These are phyloP conservation scores for Ambrosia hybrid DNA, from an alignment of 140 eudicot species.

Conservation along the genomic window DNA sequence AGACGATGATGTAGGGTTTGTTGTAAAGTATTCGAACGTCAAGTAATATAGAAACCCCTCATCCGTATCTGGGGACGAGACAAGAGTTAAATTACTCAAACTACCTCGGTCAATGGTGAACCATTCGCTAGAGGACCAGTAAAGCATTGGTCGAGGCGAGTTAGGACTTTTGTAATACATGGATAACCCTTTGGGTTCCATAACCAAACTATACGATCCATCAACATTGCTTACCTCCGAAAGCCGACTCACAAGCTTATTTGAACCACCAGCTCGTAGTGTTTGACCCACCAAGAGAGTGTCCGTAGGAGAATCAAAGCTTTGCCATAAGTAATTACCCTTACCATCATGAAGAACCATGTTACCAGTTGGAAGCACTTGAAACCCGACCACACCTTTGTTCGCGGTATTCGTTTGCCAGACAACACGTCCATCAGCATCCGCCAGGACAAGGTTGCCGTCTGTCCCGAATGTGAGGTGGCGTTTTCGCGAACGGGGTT, in stretches of 20 bases:
- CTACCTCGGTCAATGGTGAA: background rate
- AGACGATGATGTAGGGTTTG: conserved; percentile 1
- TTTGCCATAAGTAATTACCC: conserved; percentile 58
- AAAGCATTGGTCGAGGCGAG: conserved; percentile 38
- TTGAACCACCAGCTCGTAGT: conserved; percentile 22
- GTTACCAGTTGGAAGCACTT: conserved; percentile 57
- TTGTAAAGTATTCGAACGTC: background rate
- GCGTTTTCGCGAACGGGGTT: conserved; percentile 58
- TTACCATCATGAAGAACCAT: conserved; percentile 55
- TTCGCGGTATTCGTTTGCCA: conserved; percentile 45
- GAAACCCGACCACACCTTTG: conserved; percentile 53
- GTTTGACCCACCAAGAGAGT: conserved; percentile 56
- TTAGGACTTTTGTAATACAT: conserved; percentile 11
- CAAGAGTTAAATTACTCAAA: conserved; percentile 33
- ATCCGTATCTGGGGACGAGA: conserved; percentile 15
- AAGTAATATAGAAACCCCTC: conserved; percentile 29
- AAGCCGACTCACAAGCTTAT: too few relatives aligned
- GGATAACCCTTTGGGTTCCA: conserved; percentile 42
- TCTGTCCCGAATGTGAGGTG: conserved; percentile 41
- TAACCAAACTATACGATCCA: conserved; percentile 49
- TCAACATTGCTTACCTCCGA: conserved; percentile 21
- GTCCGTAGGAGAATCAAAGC: conserved; percentile 59
- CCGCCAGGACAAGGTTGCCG: conserved; percentile 58
- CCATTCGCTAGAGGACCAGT: conserved; percentile 20
- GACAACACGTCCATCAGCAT: conserved; percentile 44